Evolutionary conservation across 2,329 filamentous ascomycete species (phyloP).

Genomic region (Colletotrichum tanaceti): DNA sequence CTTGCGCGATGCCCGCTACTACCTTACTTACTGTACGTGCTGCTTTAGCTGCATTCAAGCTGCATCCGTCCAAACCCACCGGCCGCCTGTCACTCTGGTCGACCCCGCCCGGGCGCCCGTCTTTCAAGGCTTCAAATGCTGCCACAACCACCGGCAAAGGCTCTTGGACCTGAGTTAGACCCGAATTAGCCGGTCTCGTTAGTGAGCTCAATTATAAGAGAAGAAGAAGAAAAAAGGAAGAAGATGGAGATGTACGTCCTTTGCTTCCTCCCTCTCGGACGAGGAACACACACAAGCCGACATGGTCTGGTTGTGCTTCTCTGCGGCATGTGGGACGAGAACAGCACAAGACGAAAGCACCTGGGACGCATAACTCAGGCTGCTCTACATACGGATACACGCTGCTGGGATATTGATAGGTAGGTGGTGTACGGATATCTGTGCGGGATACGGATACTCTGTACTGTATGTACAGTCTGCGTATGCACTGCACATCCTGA

Average conservation of each 20-base stretch:
- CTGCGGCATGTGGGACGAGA: background rate
- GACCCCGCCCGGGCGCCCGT: slow-evolving; percentile 23
- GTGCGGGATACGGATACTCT: too few relatives aligned
- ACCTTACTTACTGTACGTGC: slow-evolving; percentile 3
- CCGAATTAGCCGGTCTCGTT: slow-evolving; percentile 14
- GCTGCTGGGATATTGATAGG: too few relatives aligned
- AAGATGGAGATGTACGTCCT: slow-evolving; percentile 8
- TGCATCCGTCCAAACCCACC: slow-evolving; percentile 26
- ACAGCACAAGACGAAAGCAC: slow-evolving; percentile 1
- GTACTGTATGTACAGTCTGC: too few relatives aligned
- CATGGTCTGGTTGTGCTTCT: background rate
- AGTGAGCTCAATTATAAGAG: slow-evolving; percentile 5
- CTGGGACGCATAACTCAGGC: background rate
- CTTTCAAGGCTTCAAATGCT: slow-evolving; percentile 2
- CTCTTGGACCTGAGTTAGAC: slow-evolving; percentile 26
- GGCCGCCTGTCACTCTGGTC: slow-evolving; percentile 35
- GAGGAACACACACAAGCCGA: background rate
- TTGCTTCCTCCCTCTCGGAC: background rate
- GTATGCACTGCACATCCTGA: too few relatives aligned
- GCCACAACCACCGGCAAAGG: slow-evolving; percentile 21
- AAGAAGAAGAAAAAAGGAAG: too few relatives aligned
- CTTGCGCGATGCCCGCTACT: slow-evolving; percentile 2
- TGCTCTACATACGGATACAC: background rate
- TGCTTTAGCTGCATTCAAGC: slow-evolving; percentile 18
- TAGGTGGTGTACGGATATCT: too few relatives aligned